Evolutionary conservation across 495 filamentous ascomycete genomes (phyloP).

Genomic region (Achaetomiella virescens): DNA sequence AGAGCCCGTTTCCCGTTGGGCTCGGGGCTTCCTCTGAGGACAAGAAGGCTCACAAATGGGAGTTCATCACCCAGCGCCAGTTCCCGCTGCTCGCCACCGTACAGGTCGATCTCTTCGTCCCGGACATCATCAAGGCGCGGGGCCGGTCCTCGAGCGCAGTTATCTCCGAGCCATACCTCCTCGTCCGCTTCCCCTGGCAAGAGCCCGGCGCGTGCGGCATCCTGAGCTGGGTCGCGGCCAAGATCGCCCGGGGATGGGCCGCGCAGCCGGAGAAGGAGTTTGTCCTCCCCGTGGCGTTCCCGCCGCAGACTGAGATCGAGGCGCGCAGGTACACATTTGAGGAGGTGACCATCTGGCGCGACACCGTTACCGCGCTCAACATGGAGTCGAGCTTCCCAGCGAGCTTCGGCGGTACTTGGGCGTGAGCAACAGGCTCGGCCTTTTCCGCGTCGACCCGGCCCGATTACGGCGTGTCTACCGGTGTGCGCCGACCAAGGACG

Average conservation of each 20-base stretch:
- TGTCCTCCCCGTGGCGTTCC: constrained; percentile 58
- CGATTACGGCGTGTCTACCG: constrained; percentile 63
- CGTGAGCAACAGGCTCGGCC: constrained; percentile 55
- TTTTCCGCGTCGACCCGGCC: constrained; percentile 64
- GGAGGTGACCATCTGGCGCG: constrained; percentile 74
- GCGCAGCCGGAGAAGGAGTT: constrained; percentile 49
- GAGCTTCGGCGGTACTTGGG: constrained; percentile 56
- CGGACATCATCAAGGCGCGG: constrained; percentile 51
- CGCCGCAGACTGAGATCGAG: constrained; percentile 46
- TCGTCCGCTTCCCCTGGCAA: constrained; percentile 55
- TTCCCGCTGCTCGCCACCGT: constrained; percentile 68
- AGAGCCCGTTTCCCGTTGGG: constrained; percentile 44
- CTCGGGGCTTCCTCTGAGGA: constrained; percentile 33
- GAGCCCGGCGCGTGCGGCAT: constrained; percentile 39
- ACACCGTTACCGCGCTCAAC: constrained; percentile 56
- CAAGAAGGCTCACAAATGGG: constrained; percentile 56
- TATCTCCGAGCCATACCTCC: constrained; percentile 49
- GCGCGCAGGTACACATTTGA: constrained; percentile 52
- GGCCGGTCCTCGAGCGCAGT: constrained; percentile 32
- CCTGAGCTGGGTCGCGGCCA: constrained; percentile 35
- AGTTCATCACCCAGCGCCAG: constrained; percentile 72
- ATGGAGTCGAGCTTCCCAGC: constrained; percentile 46
- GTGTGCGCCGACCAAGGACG: constrained; percentile 63
- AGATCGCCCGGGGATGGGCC: constrained; percentile 37
- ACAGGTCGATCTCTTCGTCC: constrained; percentile 71